These are phyloP conservation scores for Cystobasidium slooffiae DNA, from an alignment of 1,284 basidiomycete genomes.

Conservation along the genomic window DNA sequence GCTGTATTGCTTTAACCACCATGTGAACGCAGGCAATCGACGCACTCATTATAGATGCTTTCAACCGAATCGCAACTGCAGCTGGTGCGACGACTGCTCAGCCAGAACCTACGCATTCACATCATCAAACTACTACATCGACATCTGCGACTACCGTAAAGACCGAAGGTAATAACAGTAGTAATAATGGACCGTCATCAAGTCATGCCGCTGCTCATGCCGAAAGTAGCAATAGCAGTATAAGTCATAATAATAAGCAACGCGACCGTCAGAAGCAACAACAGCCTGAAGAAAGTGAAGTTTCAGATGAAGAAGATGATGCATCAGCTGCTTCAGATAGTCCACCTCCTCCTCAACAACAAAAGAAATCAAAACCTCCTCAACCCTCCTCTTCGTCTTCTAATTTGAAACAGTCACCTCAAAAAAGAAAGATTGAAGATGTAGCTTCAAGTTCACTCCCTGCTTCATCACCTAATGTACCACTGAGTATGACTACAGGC, in stretches of 20 bases:
- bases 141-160: neutral
- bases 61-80: slow-evolving; percentile 38
- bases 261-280: slow-evolving; percentile 19
- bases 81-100: slow-evolving; percentile 10
- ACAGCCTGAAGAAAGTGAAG: slow-evolving; percentile 22
- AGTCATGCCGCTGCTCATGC: neutral
- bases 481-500: slow-evolving; percentile 19
- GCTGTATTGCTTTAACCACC: too few species aligned
- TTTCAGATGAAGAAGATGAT: slow-evolving; percentile 21
- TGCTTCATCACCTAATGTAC: slow-evolving; percentile 36
- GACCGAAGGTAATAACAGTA: neutral
- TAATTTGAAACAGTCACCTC: neutral
- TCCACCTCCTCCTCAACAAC: neutral
- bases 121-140: neutral
- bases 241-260: neutral
- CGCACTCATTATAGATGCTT: slow-evolving; percentile 36
- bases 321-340: slow-evolving; percentile 10
- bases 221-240: slow-evolving; percentile 10
- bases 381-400: neutral
- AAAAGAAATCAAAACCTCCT: neutral
- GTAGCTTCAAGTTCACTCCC: slow-evolving; percentile 14
- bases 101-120: neutral
- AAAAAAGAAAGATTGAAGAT: slow-evolving; percentile 23
- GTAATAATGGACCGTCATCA: neutral
- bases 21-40: slow-evolving; percentile 43